Conservation (phyloP, 345 rosid species). For the Camelina hispida region DNA sequence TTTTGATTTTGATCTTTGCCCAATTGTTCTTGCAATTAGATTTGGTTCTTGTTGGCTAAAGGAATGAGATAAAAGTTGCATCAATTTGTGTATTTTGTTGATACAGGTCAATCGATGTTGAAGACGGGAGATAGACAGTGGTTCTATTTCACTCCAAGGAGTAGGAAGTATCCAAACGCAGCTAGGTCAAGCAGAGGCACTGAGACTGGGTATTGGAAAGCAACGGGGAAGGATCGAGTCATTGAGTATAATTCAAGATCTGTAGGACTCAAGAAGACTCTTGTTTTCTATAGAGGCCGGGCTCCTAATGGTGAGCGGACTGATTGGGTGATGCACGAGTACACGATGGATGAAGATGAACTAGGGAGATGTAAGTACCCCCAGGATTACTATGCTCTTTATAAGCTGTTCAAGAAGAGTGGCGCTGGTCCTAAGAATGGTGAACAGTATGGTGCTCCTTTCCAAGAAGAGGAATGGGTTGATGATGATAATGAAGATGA, state of each 20-base stretch:
- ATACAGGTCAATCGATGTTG: conserved; percentile 57
- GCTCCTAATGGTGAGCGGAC: conserved; percentile 85
- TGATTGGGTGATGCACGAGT: conserved; percentile 99
- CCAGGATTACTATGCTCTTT: conserved; percentile 94
- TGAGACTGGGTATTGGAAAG: conserved; percentile 87
- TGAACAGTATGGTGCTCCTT: conserved; percentile 95
- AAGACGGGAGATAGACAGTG: conserved; percentile 92
- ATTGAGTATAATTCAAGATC: conserved; percentile 57
- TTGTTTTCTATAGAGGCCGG: conserved; percentile 83
- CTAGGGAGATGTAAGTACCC: conserved; percentile 72
- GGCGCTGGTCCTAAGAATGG: conserved; percentile 98
- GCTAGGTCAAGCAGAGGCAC: conserved; percentile 89
- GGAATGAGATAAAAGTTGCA: neutral
- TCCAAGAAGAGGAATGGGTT: conserved; percentile 87
- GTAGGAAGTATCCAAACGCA: conserved; percentile 89
- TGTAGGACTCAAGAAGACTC: conserved; percentile 88
- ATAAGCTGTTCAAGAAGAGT: conserved; percentile 87
- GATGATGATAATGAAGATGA: conserved; percentile 52
- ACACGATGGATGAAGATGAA: conserved; percentile 84
- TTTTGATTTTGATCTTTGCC: no score
- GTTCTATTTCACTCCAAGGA: conserved; percentile 92
- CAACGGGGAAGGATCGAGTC: conserved; percentile 83
- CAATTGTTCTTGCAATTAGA: no score
- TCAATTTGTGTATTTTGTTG: neutral
- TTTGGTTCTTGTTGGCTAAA: neutral